phyloP scores from a whole-genome alignment of 1,139 yeast genomes.

The Hyphopichia pseudoburtonii region DNA sequence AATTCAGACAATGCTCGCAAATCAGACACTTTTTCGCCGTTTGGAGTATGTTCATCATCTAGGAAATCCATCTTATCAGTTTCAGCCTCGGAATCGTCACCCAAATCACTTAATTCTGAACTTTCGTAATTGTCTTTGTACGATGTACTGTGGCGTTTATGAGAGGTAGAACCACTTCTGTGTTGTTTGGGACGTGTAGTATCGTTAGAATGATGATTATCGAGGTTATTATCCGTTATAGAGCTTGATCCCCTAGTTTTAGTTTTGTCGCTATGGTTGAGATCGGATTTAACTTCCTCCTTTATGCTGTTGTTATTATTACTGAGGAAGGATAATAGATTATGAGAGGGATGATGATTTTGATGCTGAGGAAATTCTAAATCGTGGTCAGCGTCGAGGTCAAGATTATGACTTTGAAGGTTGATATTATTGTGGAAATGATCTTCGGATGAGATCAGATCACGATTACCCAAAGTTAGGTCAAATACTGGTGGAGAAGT shows the following conservation, averaged over 20 bases:
- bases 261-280: not conserved
- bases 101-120: slow-evolving; percentile 55
- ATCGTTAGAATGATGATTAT: too few species aligned
- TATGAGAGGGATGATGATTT: not conserved
- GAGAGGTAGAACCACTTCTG: slow-evolving; percentile 4
- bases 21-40: slow-evolving; percentile 32
- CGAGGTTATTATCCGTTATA: too few species aligned
- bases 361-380: slow-evolving; percentile 1
- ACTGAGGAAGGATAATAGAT: slow-evolving; percentile 6
- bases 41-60: slow-evolving; percentile 33
- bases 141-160: too few species aligned
- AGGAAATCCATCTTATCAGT: slow-evolving; percentile 71
- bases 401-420: not conserved
- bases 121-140: slow-evolving; percentile 34
- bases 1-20: slow-evolving; percentile 39
- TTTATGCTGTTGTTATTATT: slow-evolving; percentile 10
- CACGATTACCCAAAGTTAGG: slow-evolving; percentile 11
- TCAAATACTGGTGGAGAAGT: slow-evolving; percentile 42
- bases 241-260: too few species aligned
- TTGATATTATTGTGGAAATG: not conserved
- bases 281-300: slow-evolving; percentile 3
- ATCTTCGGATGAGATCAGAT: not conserved
- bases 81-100: slow-evolving; percentile 76
- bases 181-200: too few species aligned
- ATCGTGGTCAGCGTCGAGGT: too few species aligned